A percentile compares a stretch with the other conserved stretches of the same genome.
phyloP scores from a whole-genome alignment of 2,329 filamentous ascomycete species.

The Sporothrix variecibatus region DNA sequence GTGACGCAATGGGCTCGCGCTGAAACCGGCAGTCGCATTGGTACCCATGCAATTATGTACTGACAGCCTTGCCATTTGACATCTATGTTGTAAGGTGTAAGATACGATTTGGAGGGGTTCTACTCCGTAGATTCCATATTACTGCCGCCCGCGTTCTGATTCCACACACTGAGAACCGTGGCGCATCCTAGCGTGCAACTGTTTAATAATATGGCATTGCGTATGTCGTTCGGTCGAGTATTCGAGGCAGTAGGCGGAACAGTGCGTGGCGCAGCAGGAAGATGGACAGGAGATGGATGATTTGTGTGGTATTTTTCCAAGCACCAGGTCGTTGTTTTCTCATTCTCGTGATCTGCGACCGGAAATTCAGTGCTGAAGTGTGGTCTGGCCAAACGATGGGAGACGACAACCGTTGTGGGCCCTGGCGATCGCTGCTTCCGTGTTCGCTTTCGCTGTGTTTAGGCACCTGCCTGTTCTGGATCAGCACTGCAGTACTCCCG shows the following conservation, averaged over 20 bases:
- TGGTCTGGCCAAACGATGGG: too few relatives aligned
- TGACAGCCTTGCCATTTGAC: background rate
- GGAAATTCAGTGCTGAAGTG: background rate
- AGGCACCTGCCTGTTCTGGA: conserved; percentile 21
- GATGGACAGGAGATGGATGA: background rate
- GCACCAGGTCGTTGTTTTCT: background rate
- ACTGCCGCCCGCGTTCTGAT: background rate
- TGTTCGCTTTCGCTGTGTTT: background rate
- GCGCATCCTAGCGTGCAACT: background rate
- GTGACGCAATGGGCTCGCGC: background rate
- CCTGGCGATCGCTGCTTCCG: background rate
- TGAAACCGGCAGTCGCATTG: conserved; percentile 6
- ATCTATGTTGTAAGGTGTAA: background rate
- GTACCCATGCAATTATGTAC: background rate
- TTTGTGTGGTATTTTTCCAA: too few relatives aligned
- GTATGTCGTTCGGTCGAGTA: background rate
- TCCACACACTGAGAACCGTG: background rate
- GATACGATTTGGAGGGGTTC: too few relatives aligned
- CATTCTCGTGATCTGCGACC: background rate
- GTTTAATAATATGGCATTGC: background rate
- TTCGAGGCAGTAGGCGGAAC: background rate
- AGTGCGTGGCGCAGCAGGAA: background rate
- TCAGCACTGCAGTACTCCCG: background rate
- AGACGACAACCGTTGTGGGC: conserved; percentile 2
- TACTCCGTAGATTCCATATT: background rate